These are phyloP conservation scores for Plenodomus biglobosus DNA, from an alignment of 2,329 filamentous ascomycete genomes.

Conservation along the genomic window DNA sequence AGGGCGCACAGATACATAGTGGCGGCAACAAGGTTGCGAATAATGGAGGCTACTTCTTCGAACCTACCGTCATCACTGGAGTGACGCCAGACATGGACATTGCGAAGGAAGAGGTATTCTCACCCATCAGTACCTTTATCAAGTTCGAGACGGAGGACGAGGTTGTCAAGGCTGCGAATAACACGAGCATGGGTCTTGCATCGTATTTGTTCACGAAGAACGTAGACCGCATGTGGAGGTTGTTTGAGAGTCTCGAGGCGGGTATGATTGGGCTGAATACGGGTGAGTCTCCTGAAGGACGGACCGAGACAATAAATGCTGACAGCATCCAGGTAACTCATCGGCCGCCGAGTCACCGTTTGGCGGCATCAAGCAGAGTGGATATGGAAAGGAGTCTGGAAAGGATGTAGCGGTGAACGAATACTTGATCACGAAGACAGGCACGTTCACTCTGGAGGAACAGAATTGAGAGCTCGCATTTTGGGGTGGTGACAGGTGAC, in stretches of 20 bases:
- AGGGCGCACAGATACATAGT: conserved; percentile 64
- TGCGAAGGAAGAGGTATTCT: conserved; percentile 64
- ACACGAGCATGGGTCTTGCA: conserved; percentile 65
- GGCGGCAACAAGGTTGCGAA: conserved; percentile 57
- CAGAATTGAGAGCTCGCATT: conserved; percentile 12
- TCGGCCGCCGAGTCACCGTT: conserved; percentile 68
- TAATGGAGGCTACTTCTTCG: conserved; percentile 66
- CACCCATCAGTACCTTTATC: conserved; percentile 64
- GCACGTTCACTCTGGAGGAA: conserved; percentile 60
- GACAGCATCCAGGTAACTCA: conserved; percentile 52
- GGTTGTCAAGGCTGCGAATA: conserved; percentile 61
- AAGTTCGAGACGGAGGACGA: conserved; percentile 68
- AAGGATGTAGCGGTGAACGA: conserved; percentile 67
- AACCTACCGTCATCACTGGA: conserved; percentile 65
- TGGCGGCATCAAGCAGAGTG: conserved; percentile 67
- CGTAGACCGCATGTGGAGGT: conserved; percentile 64
- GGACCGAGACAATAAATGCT: too few species aligned
- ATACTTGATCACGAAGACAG: conserved; percentile 66
- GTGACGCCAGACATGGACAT: conserved; percentile 61
- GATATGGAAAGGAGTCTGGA: conserved; percentile 68
- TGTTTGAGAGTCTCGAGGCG: conserved; percentile 68
- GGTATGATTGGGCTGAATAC: conserved; percentile 70
- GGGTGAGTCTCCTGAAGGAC: conserved; percentile 39
- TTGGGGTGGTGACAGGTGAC: neutral
- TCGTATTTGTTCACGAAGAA: conserved; percentile 71